phyloP scores from a whole-genome alignment of 2,329 filamentous ascomycete species.

The Claviceps spartinae region DNA sequence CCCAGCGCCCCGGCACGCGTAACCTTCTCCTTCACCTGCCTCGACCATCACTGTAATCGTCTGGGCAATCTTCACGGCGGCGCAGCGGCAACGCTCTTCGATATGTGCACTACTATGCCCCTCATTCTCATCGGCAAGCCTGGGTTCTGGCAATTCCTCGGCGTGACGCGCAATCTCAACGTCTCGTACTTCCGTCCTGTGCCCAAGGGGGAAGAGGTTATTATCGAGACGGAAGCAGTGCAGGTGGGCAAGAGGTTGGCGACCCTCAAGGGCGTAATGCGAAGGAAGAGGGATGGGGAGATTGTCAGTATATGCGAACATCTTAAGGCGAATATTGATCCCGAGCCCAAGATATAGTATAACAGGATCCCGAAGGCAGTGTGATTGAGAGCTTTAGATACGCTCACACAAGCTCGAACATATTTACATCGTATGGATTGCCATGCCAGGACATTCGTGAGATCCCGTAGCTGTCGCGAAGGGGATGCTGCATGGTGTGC shows the following conservation, averaged over 20 bases:
- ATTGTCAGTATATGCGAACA: conserved; percentile 48
- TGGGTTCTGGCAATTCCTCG: conserved; percentile 47
- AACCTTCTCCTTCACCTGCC: conserved; percentile 35
- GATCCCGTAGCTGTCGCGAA: no score
- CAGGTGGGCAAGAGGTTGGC: conserved; percentile 42
- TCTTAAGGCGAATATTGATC: conserved; percentile 49
- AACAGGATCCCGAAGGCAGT: not conserved
- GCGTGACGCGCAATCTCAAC: conserved; percentile 52
- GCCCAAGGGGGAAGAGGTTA: conserved; percentile 33
- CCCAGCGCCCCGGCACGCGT: conserved; percentile 21
- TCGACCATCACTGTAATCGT: conserved; percentile 38
- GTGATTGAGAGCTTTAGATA: no score
- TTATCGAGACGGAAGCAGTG: conserved; percentile 44
- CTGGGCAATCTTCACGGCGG: conserved; percentile 46
- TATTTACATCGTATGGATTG: no score
- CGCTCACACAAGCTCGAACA: no score
- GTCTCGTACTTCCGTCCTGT: conserved; percentile 55
- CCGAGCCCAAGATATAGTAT: conserved; percentile 19
- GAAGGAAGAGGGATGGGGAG: conserved; percentile 35
- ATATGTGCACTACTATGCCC: conserved; percentile 47
- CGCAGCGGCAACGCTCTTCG: conserved; percentile 53
- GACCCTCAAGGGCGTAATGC: conserved; percentile 40
- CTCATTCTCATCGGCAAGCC: conserved; percentile 41
- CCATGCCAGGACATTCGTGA: no score
- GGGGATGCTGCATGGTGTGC: no score